phyloP scores from a whole-genome alignment of 306 rosid species.

The Lagenaria siceraria region DNA sequence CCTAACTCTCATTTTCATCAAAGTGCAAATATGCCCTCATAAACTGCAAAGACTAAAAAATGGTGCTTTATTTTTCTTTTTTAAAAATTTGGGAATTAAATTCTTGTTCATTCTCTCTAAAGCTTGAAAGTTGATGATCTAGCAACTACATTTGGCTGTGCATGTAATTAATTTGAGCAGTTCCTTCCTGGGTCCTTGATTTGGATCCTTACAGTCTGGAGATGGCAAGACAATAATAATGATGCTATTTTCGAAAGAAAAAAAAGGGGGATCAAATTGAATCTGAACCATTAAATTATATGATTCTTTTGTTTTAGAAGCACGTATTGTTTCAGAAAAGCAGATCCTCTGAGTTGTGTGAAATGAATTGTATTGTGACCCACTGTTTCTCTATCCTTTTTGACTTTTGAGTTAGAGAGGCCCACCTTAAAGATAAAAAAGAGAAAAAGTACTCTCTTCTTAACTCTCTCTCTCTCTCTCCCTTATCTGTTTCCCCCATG shows the following conservation, averaged over 20 bases:
- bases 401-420: not conserved
- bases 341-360: not conserved
- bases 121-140: not conserved
- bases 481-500: not conserved
- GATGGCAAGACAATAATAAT: not conserved
- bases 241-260: not conserved
- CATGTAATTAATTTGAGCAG: not conserved
- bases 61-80: too few species aligned
- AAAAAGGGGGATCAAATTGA: not conserved
- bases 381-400: not conserved
- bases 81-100: not conserved
- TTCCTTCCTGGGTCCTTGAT: not conserved
- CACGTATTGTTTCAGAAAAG: not conserved
- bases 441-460: not conserved
- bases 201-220: not conserved
- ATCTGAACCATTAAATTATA: not conserved
- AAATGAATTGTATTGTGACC: not conserved
- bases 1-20: too few species aligned
- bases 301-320: not conserved
- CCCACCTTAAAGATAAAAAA: not conserved
- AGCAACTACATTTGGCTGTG: not conserved
- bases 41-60: too few species aligned
- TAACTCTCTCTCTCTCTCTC: not conserved
- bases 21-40: too few species aligned
- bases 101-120: not conserved